Evolutionary conservation across 306 rosid genomes (phyloP), one percentile per base, ranked within the genome.

Genomic region (Hippophae tibetana): DNA sequence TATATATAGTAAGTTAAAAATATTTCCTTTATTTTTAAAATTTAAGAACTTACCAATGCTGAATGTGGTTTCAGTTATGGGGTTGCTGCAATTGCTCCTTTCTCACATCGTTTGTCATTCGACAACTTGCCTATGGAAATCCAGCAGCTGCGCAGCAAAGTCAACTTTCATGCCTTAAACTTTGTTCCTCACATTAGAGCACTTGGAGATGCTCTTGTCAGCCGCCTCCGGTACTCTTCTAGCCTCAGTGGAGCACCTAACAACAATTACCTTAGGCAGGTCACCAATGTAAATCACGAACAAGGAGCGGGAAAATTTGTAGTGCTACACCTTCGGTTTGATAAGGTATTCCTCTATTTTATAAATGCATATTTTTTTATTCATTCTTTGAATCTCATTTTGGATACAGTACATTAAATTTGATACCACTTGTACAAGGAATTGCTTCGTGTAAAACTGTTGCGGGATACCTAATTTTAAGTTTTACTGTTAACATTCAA

Each of bases 81-180:
- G 48, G 69, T 92, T 63, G 95, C 96, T 82, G 99, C 97, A 25
- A 80, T 92, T 47, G 74, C 99, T 47, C 99, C 99, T 18, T 92
- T 92, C 73, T 88, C 99, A 66, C 99, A 92, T 64, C 99, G 99
- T 26, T 75, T 92, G 70, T 69, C 86, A 61, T 92, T 85, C 75
- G 97, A 92, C 79, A 88, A 77, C 83, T 72, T 92, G 78, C 86
- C 99, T 26, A 71, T 66, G 89, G 90, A 88, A 65, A 92, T 88
- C 62, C 99, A 92, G 68, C 82, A 81, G 51, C 76, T 92, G n/a
- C 92, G 97, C 13, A 81, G 94, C 74, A 92, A 88, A 75, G 96
- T 92, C 67, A 92, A 92, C 86, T 92, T 88, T 66, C 73, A 92
- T 73, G 99, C 95, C 56, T 77, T 92, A 67, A 76, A 25, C 56